Base-by-base conservation (phyloP, 1,284 basidiomycete genomes). In the Puccinia polysora region DNA sequence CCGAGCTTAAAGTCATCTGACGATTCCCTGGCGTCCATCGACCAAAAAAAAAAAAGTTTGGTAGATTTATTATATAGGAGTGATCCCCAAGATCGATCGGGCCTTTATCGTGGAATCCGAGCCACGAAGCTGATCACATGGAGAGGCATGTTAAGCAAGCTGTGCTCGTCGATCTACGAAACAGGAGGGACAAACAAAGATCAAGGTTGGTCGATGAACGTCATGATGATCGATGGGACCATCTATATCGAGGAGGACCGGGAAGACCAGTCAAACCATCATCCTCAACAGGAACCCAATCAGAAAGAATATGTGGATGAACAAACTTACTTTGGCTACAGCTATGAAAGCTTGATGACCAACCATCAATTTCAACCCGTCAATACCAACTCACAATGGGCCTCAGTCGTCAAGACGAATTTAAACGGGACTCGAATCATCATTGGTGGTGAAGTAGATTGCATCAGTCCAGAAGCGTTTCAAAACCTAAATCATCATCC, bases 371-470 rank as follows among this genome's bases (percentile, higher is more conserved):
- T 71, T 53, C 2, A 40, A 10, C 30, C 28, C 28, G 68, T 71
- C 2, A 60, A 71, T 34, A 71, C 68, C 20, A 63, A 71, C 43
- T 2, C 20, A 8, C 49, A 71, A 38, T 71, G 68, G 68, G 56
- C 34, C 43, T 28, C 58, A 38, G 47, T 71, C 50, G 68, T 71
- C 15, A 71, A 71, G 53, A 8, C 68, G 15, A 71, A 71, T 30
- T 43, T 71, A n/a, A 71, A 71, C 50, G 34, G 43, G 8, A 62
- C 43, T 28, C 38, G 50, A 45, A 8, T 71, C 14, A 71, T 71
- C 58, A 3, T 71, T 4, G 59, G 68, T 50, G 68, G 68, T 15
- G 68, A 71, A 62, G 68, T 71, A 2, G 68, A 71, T 55, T 50
- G 59, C 32, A 30, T 71, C 8, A 34, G 45, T 28, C 50, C 58